Evolutionary conservation across 371 early-diverging fungal genomes (phyloP).

Genomic region (Saksenaea oblongispora): DNA sequence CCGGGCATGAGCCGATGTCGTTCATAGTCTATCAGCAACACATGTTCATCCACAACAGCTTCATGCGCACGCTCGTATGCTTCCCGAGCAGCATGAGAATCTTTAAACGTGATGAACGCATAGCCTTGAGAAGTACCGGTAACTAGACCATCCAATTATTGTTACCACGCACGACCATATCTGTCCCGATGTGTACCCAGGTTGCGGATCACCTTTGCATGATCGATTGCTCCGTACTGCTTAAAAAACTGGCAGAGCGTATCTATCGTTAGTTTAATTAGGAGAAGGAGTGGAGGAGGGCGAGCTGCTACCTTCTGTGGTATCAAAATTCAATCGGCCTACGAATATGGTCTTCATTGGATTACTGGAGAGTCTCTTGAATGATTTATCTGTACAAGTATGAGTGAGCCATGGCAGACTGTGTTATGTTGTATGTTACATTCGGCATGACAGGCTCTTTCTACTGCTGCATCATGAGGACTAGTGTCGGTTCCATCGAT

Average conservation of each 20-base stretch:
- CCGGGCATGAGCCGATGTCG: conserved; percentile 51
- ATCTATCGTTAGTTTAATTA: conserved; percentile 11
- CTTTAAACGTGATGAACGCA: conserved; percentile 53
- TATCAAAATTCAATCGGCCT: conserved; percentile 46
- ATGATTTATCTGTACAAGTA: conserved; percentile 32
- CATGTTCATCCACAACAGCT: conserved; percentile 38
- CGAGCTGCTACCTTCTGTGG: conserved; percentile 39
- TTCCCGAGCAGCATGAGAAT: conserved; percentile 27
- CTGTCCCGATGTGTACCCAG: conserved; percentile 29
- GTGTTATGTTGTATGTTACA: conserved; percentile 27
- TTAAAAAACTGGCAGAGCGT: conserved; percentile 31
- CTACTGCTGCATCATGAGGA: conserved; percentile 57
- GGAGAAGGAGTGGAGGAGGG: too few species aligned
- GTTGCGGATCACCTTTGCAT: conserved; percentile 32
- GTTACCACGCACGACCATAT: not conserved
- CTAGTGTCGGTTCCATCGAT: conserved; percentile 54
- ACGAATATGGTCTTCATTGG: conserved; percentile 56
- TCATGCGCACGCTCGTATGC: conserved; percentile 49
- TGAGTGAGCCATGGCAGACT: not conserved
- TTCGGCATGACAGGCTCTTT: conserved; percentile 38
- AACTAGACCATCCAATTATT: conserved; percentile 33
- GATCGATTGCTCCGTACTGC: conserved; percentile 37
- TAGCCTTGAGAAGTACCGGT: conserved; percentile 61
- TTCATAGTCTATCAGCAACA: conserved; percentile 64
- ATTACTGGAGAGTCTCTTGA: conserved; percentile 32